A percentile compares a stretch with the other conserved stretches of the same genome.
phyloP scores from a whole-genome alignment of 352 stramenopile species.

The Globisporangium canariense region DNA sequence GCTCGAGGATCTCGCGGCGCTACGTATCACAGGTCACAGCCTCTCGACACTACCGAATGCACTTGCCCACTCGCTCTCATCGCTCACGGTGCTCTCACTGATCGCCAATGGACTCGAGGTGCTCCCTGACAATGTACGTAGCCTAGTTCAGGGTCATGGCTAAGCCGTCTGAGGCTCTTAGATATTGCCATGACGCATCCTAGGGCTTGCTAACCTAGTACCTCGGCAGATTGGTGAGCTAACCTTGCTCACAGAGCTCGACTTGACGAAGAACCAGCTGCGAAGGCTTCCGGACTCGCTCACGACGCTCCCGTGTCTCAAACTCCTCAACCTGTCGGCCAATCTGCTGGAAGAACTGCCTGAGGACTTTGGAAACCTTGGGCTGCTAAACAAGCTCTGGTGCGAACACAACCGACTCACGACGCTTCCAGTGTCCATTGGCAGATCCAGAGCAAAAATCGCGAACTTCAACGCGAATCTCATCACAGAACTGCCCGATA shows the following conservation, averaged over 20 bases:
- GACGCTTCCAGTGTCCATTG: slow-evolving; percentile 41
- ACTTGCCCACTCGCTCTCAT: slow-evolving; percentile 26
- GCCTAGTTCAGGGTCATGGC: background rate
- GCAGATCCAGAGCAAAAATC: slow-evolving; percentile 22
- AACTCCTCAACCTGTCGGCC: slow-evolving; percentile 42
- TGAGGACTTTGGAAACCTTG: slow-evolving; percentile 33
- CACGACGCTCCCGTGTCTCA: slow-evolving; percentile 31
- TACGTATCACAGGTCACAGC: slow-evolving; percentile 50
- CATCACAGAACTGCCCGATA: slow-evolving; percentile 30
- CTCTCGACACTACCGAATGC: slow-evolving; percentile 30
- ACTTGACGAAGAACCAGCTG: slow-evolving; percentile 65
- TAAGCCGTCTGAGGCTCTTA: no score
- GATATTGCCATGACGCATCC: background rate
- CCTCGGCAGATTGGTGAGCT: slow-evolving; percentile 32
- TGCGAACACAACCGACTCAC: slow-evolving; percentile 50
- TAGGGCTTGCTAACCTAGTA: background rate
- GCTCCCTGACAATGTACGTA: slow-evolving; percentile 45
- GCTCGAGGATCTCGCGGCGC: slow-evolving; percentile 39
- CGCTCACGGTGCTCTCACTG: slow-evolving; percentile 45
- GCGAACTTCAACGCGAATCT: slow-evolving; percentile 50
- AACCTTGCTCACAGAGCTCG: slow-evolving; percentile 35
- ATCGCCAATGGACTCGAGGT: slow-evolving; percentile 43
- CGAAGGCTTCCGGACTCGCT: slow-evolving; percentile 42
- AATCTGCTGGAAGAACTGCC: slow-evolving; percentile 51
- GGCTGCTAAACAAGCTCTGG: slow-evolving; percentile 40